These are phyloP conservation scores for Daldinia eschscholtzii DNA, from an alignment of 2,329 filamentous ascomycete genomes.

Conservation along the genomic window DNA sequence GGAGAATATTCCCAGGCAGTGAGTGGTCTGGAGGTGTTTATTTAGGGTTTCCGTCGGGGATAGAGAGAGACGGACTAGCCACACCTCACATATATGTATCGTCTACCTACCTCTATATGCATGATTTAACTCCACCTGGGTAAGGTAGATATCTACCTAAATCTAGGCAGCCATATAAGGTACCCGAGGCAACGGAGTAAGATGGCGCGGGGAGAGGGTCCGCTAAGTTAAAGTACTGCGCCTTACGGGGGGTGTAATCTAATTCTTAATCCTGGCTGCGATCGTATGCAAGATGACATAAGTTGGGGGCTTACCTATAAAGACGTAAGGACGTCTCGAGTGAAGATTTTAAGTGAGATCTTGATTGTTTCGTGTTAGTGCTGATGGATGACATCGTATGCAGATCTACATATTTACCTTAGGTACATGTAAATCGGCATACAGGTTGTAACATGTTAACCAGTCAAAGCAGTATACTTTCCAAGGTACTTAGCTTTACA, in stretches of 20 bases:
- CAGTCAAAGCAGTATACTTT: no score
- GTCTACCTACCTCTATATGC: neutral
- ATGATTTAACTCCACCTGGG: neutral
- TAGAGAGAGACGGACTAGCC: neutral
- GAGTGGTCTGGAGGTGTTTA: neutral
- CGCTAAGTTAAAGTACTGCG: slow-evolving; percentile 3
- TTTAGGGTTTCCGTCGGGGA: neutral
- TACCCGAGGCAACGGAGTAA: neutral
- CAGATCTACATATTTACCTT: no score
- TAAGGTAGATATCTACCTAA: neutral
- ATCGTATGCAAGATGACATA: slow-evolving; percentile 2
- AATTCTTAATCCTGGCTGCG: slow-evolving; percentile 4
- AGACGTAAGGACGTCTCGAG: neutral
- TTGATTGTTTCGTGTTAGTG: slow-evolving; percentile 1
- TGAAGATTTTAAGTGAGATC: neutral
- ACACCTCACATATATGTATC: neutral
- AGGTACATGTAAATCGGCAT: neutral
- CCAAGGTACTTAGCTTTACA: no score
- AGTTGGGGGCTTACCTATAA: neutral
- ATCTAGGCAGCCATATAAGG: slow-evolving; percentile 1
- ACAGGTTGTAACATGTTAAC: neutral
- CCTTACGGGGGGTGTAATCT: neutral
- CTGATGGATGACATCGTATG: neutral
- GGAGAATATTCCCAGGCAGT: slow-evolving; percentile 1
- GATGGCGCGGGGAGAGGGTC: neutral